These are phyloP conservation scores for Odonthalia washingtoniensis DNA, from an alignment of 31 red algal species.

Conservation along the genomic window DNA sequence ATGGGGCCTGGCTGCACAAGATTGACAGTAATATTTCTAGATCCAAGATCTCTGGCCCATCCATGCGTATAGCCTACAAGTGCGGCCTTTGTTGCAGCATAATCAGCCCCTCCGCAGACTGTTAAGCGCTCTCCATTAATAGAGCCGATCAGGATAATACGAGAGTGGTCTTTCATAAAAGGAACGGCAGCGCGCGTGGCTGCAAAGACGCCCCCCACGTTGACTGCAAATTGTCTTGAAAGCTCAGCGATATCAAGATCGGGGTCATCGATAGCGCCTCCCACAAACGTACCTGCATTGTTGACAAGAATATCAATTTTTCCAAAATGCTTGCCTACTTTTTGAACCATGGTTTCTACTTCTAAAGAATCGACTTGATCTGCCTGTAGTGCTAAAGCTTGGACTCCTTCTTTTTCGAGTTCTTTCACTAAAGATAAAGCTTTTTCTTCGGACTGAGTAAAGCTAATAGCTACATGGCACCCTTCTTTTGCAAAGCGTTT, in stretches of 20 bases:
- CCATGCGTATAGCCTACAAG: slow-evolving; percentile 90
- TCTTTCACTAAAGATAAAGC: slow-evolving; percentile 81
- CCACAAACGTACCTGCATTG: slow-evolving; percentile 86
- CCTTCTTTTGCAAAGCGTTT: slow-evolving; percentile 70
- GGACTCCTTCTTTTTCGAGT: slow-evolving; percentile 75
- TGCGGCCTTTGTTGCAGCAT: slow-evolving; percentile 95
- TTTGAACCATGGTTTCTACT: slow-evolving; percentile 77
- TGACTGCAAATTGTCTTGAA: slow-evolving; percentile 80
- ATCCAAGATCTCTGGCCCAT: slow-evolving; percentile 88
- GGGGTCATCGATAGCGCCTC: too few species aligned
- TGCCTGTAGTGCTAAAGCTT: slow-evolving; percentile 85
- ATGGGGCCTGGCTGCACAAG: slow-evolving; percentile 97
- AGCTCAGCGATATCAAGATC: slow-evolving; percentile 79
- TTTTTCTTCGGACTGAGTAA: slow-evolving; percentile 68
- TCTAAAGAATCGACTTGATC: slow-evolving; percentile 74
- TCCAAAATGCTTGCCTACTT: slow-evolving; percentile 71
- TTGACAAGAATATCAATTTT: slow-evolving; percentile 93
- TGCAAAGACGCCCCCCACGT: slow-evolving; percentile 95
- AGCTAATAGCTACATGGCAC: slow-evolving; percentile 96
- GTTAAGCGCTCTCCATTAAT: slow-evolving; percentile 90
- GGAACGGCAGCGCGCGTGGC: slow-evolving; percentile 92
- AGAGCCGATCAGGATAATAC: slow-evolving; percentile 93
- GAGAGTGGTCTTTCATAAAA: slow-evolving; percentile 83
- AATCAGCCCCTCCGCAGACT: slow-evolving; percentile 96
- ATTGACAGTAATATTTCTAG: slow-evolving; percentile 95